A percentile compares a stretch with the other conserved stretches of the same genome.
Conservation (phyloP, 2,329 filamentous ascomycete genomes). For the Neonectria neomacrospora region DNA sequence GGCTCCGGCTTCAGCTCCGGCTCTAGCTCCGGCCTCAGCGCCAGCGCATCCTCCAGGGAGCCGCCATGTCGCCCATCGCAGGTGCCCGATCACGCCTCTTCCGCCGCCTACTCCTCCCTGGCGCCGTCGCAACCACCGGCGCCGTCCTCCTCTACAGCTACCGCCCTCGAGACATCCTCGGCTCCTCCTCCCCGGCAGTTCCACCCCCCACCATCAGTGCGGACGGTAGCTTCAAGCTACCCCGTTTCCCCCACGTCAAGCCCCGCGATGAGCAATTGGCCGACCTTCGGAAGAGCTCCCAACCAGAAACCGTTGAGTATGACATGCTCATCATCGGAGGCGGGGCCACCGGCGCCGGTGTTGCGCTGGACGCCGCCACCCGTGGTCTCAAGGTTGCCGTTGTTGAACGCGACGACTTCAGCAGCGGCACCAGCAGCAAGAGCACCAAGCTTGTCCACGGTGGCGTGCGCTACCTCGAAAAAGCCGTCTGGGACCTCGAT, state of each 20-base stretch:
- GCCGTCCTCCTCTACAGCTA: constrained; percentile 65
- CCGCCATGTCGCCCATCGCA: constrained; percentile 34
- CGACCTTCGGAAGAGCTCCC: constrained; percentile 60
- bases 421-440: constrained; percentile 78
- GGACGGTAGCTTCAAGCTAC: constrained; percentile 74
- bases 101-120: constrained; percentile 57
- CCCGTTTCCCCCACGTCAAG: constrained; percentile 72
- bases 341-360: constrained; percentile 76
- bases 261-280: constrained; percentile 72
- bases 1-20: neutral
- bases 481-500: constrained; percentile 80
- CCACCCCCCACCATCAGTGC: constrained; percentile 76
- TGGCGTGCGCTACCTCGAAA: constrained; percentile 79
- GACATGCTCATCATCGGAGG: constrained; percentile 78
- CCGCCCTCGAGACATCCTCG: constrained; percentile 77
- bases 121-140: constrained; percentile 55
- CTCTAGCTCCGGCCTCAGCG: constrained; percentile 4
- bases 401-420: constrained; percentile 79
- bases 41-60: constrained; percentile 6
- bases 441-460: constrained; percentile 83
- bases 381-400: constrained; percentile 77
- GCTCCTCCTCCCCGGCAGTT: constrained; percentile 73
- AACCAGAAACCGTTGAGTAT: constrained; percentile 62
- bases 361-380: constrained; percentile 77
- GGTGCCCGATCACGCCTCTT: constrained; percentile 42